Evolutionary conservation across 768 basidiomycete genomes (phyloP), one percentile per base, ranked within the genome.

Genomic region (Leccinum uliginosum): DNA sequence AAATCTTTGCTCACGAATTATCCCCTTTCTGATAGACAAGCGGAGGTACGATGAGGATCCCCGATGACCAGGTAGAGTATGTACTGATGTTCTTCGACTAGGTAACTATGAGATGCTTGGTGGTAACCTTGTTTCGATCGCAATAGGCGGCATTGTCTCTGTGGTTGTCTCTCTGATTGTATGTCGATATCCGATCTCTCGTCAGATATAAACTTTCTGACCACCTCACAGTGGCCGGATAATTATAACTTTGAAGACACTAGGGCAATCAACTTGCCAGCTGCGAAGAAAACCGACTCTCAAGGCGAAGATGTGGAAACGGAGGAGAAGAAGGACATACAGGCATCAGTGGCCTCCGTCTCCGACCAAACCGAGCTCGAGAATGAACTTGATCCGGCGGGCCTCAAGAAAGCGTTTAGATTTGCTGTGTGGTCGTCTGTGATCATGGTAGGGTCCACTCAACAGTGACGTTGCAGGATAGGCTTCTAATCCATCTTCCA

Each of bases 121-220:
- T 0, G 94, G 94, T 3, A 94, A 95, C 72, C 74, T 96, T n/a
- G 86, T 86, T 2, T 85, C 91, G 2, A 90, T 95, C 61, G 87
- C 83, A 26, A 77, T 89, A 12, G 91, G 92, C 8, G 91, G 81
- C 4, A 85, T 97, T 54, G 76, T 97, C 59, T 80, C 92, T 3
- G 77, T 84, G 23, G 75, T 72, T 3, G 72, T 79, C 34, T 91
- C 92, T 0, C 68, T 84, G 47, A 75, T 93, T 23, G 87, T 87
- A 65, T 56, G 83, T 71, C 7, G 5, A 23, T 3, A 4, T 50
- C 48, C 15, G 0, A n/a, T 29, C 48, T 24, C 17, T 32, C 17
- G 19, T 21, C 23, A 15, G 24, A 50, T 6, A 12, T 48, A 51
- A 30, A 57, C 12, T 8, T 10, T 12, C 47, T 50, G 26, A 47